A percentile compares a stretch with the other conserved stretches of the same genome.
These are phyloP conservation scores for Porodaedalea pini DNA, from an alignment of 1,284 basidiomycete genomes.

Conservation along the genomic window DNA sequence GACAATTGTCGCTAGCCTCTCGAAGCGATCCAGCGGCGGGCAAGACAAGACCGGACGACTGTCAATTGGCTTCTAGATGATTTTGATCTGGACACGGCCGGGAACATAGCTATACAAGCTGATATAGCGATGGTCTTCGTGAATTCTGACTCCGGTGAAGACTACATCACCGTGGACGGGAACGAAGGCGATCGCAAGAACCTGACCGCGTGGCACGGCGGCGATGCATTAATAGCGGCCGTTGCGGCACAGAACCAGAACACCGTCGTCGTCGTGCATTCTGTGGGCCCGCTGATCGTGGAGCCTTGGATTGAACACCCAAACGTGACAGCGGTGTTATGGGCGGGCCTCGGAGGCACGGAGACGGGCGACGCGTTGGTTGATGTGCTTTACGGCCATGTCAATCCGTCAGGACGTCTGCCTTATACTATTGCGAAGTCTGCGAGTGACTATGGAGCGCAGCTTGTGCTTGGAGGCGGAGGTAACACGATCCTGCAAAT, in stretches of 20 bases:
- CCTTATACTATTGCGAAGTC: constrained; percentile 81
- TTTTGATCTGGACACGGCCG: constrained; percentile 53
- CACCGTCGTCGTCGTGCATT: constrained; percentile 80
- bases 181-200: constrained; percentile 79
- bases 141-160: constrained; percentile 72
- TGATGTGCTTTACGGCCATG: constrained; percentile 67
- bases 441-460: constrained; percentile 61
- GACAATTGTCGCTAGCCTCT: constrained; percentile 45
- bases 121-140: constrained; percentile 74
- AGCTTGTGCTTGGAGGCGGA: constrained; percentile 44
- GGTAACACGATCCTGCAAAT: constrained; percentile 46
- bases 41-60: constrained; percentile 56
- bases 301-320: constrained; percentile 78
- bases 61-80: constrained; percentile 64
- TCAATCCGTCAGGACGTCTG: constrained; percentile 73
- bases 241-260: constrained; percentile 67
- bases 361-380: constrained; percentile 76
- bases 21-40: constrained; percentile 66
- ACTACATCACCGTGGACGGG: constrained; percentile 72
- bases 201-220: constrained; percentile 76
- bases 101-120: constrained; percentile 44
- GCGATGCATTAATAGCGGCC: constrained; percentile 58
- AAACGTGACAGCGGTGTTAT: constrained; percentile 68
- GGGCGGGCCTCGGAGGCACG: constrained; percentile 70
- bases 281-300: constrained; percentile 69